A percentile compares a stretch with the other conserved stretches of the same genome.
phyloP scores from a whole-genome alignment of 78 protist species.

The Parvularia atlantis region DNA sequence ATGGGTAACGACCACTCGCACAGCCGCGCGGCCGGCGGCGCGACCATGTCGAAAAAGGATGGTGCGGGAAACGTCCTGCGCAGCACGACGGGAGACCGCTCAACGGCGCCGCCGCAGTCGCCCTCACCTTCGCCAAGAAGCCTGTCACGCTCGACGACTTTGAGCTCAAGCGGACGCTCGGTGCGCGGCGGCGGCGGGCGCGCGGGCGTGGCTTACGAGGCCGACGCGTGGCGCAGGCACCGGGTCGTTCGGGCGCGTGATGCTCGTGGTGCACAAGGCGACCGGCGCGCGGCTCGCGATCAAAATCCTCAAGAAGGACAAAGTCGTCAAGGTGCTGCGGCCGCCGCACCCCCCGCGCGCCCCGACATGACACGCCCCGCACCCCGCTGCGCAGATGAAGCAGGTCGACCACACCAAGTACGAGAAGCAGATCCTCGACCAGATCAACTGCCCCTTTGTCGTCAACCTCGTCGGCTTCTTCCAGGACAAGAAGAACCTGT shows the following conservation, averaged over 20 bases:
- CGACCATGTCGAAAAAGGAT: too few relatives aligned
- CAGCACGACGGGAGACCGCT: too few relatives aligned
- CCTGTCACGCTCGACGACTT: constrained; percentile 8
- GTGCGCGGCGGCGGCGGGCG: too few relatives aligned
- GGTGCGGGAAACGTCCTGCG: too few relatives aligned
- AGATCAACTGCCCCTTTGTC: constrained; percentile 15
- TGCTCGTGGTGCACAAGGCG: background rate
- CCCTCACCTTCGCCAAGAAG: too few relatives aligned
- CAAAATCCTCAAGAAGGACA: constrained; percentile 22
- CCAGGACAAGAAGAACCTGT: constrained; percentile 13
- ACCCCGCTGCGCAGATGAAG: too few relatives aligned
- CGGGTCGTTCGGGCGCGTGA: constrained; percentile 35
- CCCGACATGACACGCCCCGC: too few relatives aligned
- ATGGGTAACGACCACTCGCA: too few relatives aligned
- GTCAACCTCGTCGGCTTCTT: background rate
- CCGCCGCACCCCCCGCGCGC: background rate
- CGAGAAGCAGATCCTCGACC: constrained; percentile 15
- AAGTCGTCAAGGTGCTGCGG: constrained; percentile 8
- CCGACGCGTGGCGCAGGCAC: too few relatives aligned
- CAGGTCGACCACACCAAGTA: constrained; percentile 29
- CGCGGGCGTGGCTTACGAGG: too few relatives aligned
- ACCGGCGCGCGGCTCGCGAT: background rate
- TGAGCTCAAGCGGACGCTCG: constrained; percentile 19
- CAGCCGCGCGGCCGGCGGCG: too few relatives aligned
- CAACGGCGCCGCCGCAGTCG: too few relatives aligned